These are phyloP conservation scores for Tylopilus balloui DNA, from an alignment of 768 basidiomycete genomes.

Conservation along the genomic window DNA sequence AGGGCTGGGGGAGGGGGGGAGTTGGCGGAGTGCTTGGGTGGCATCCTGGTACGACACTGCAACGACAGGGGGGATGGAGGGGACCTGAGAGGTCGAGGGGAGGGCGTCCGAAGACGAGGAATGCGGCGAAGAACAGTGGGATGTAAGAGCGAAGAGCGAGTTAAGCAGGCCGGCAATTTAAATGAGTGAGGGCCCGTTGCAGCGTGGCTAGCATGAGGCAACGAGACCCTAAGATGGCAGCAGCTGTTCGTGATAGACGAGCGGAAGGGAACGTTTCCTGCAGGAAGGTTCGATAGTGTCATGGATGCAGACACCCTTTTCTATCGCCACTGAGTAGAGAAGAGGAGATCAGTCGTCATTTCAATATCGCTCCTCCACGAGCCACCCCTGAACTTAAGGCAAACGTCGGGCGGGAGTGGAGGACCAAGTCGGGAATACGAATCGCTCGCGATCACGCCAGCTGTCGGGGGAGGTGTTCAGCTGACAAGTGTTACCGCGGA, in stretches of 20 bases:
- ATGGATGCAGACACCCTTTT: conserved; percentile 23
- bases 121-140: conserved; percentile 18
- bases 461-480: too few species aligned
- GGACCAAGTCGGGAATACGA: neutral
- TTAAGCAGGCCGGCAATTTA: conserved; percentile 28
- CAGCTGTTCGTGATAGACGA: conserved; percentile 34
- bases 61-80: conserved; percentile 13
- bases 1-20: conserved; percentile 49
- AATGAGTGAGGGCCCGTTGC: conserved; percentile 29
- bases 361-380: conserved; percentile 23
- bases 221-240: conserved; percentile 27
- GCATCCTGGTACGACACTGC: conserved; percentile 25
- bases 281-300: conserved; percentile 29
- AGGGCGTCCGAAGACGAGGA: conserved; percentile 22
- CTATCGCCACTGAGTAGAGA: conserved; percentile 22
- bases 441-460: conserved; percentile 8
- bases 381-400: conserved; percentile 28
- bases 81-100: conserved; percentile 25
- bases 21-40: conserved; percentile 30
- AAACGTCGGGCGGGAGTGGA: conserved; percentile 14
- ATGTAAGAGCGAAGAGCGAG: conserved; percentile 25
- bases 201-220: conserved; percentile 36
- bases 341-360: conserved; percentile 32
- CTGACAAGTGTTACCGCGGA: neutral
- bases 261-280: conserved; percentile 25